These are phyloP conservation scores for Microdochium paspali DNA, from an alignment of 2,329 filamentous ascomycete species.

Conservation along the genomic window DNA sequence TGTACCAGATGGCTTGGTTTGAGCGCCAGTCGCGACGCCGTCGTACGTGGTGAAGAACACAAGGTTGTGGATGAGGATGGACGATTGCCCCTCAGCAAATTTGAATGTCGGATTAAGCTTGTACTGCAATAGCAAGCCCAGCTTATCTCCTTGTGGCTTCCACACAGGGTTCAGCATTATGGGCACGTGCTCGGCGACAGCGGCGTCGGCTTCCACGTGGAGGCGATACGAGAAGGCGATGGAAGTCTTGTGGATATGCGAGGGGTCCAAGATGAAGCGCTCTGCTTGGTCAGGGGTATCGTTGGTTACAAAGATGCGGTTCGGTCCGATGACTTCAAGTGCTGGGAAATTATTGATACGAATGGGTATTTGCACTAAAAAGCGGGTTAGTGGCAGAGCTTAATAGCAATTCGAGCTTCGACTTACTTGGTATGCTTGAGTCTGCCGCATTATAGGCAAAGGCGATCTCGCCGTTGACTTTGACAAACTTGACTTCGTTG, in stretches of 20 bases:
- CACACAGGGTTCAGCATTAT: constrained; percentile 66
- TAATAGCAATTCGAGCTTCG: constrained; percentile 55
- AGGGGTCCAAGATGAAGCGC: constrained; percentile 69
- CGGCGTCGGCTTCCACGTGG: constrained; percentile 50
- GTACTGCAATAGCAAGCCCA: constrained; percentile 81
- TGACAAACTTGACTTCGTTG: constrained; percentile 59
- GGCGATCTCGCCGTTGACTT: constrained; percentile 81
- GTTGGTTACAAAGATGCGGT: constrained; percentile 80
- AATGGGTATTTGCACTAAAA: constrained; percentile 59
- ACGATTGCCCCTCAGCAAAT: constrained; percentile 24
- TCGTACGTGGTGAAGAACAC: constrained; percentile 65
- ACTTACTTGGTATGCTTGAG: constrained; percentile 38
- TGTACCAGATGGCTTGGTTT: constrained; percentile 71
- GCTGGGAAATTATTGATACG: constrained; percentile 78
- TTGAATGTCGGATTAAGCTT: constrained; percentile 64
- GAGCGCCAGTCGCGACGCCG: constrained; percentile 55
- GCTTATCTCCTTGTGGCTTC: constrained; percentile 76
- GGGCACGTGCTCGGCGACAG: constrained; percentile 52
- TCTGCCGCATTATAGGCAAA: constrained; percentile 63
- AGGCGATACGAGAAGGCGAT: constrained; percentile 91
- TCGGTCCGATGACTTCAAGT: constrained; percentile 90
- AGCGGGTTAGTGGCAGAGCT: constrained; percentile 78
- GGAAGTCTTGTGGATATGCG: constrained; percentile 61
- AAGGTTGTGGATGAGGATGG: constrained; percentile 62
- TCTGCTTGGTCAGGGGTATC: constrained; percentile 56